Base-by-base conservation (phyloP, 768 basidiomycete genomes). In the Calocybe cyanea region DNA sequence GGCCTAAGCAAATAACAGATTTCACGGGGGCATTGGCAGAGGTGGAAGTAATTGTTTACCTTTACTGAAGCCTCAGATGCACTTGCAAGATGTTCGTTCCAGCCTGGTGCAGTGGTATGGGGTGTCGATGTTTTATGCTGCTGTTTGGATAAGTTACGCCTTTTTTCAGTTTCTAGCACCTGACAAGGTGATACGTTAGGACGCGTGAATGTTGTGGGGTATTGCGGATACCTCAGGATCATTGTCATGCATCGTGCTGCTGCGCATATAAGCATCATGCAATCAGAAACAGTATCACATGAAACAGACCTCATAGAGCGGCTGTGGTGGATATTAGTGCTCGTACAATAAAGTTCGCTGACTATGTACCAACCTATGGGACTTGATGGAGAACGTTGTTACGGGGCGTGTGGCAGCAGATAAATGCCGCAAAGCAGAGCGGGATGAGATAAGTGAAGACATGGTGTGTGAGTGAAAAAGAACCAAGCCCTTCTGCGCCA, bases 41-140 rank as follows among this genome's bases (percentile, higher is more conserved):
- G 13, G 9, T 11, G 30, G 10, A 28, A 28, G 11, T 28, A 24
- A 4, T 14, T 8, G 18, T 18, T 38, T 38, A 77, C 84, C 74
- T 87, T 86, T 37, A 85, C 67, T 14, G 66, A 63, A 3, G 85
- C 85, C 62, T 87, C 85, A 2, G 85, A 85, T 9, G 70, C 50
- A 45, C 71, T 75, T 0, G 85, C 85, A 10, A 87, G 72, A 19
- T 62, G 59, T 53, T 87, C 85, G 50, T 85, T 85, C 85, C 85
- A 87, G 1, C 83, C 85, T 2, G 83, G 84, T 0, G 83, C 81
- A 50, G 76, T 59, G 9, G 70, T 52, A 44, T 75, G 71, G 8
- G 77, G 72, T 1, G 78, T 70, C 2, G 76, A 72, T 1, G 70
- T 76, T 49, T 65, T 64, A 55, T 76, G 66, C 23, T 78, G 72